phyloP scores from a whole-genome alignment of 345 rosid species.

The Citrus cavaleriei region DNA sequence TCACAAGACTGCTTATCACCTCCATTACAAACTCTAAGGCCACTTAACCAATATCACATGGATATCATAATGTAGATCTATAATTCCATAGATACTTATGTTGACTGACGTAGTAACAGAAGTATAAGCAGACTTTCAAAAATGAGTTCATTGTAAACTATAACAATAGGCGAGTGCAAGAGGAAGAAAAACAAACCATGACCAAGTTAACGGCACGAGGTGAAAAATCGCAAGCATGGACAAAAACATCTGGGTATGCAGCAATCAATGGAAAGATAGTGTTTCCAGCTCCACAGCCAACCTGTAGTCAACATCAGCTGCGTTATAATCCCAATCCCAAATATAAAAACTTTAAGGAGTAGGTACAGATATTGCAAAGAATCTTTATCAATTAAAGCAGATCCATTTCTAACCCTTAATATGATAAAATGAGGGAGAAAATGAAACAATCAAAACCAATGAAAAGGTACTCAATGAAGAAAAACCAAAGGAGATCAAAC shows the following conservation, averaged over 20 bases:
- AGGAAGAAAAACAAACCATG: conserved; percentile 51
- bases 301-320: conserved; percentile 35
- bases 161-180: neutral
- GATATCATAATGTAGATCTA: neutral
- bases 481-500: neutral
- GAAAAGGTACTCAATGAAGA: neutral
- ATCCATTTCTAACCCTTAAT: neutral
- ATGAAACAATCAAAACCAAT: neutral
- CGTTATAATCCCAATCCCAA: neutral
- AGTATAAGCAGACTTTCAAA: neutral
- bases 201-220: conserved; percentile 82
- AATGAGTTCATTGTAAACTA: neutral
- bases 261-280: conserved; percentile 78
- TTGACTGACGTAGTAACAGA: neutral
- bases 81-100: neutral
- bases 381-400: neutral
- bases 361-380: neutral
- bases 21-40: neutral
- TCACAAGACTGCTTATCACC: neutral
- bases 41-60: neutral
- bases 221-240: conserved; percentile 92
- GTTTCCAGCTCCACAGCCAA: conserved; percentile 97
- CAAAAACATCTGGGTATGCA: conserved; percentile 66
- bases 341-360: neutral
- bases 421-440: neutral